Conservation (phyloP, 2,329 filamentous ascomycete genomes). For the Stagonosporopsis tanaceti region DNA sequence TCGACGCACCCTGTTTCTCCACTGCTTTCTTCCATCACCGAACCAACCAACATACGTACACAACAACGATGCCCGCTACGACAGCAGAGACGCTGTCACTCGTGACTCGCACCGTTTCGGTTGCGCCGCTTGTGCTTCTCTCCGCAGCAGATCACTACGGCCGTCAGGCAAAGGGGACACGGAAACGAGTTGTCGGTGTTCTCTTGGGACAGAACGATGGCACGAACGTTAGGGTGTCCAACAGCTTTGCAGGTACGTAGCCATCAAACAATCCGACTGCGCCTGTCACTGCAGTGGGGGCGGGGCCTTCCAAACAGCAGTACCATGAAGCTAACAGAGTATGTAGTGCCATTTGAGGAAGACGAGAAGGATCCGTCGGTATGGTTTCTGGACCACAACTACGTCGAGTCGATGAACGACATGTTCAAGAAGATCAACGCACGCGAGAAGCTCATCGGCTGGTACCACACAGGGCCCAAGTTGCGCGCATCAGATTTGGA, state of each 20-base stretch:
- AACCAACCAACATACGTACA: slow-evolving; percentile 12
- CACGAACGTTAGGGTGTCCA: slow-evolving; percentile 94
- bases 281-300: slow-evolving; percentile 9
- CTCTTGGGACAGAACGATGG: slow-evolving; percentile 95
- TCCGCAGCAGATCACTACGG: slow-evolving; percentile 99
- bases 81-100: slow-evolving; percentile 96
- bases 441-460: slow-evolving; percentile 97
- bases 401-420: slow-evolving; percentile 98
- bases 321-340: slow-evolving; percentile 31
- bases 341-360: slow-evolving; percentile 92
- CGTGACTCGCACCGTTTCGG: slow-evolving; percentile 92
- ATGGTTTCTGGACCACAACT: slow-evolving; percentile 99
- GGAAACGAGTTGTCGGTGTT: slow-evolving; percentile 90
- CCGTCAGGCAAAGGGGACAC: slow-evolving; percentile 86
- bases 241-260: slow-evolving; percentile 91
- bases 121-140: slow-evolving; percentile 96
- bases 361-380: slow-evolving; percentile 98
- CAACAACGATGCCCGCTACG: slow-evolving; percentile 81
- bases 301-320: neutral
- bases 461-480: slow-evolving; percentile 99
- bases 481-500: slow-evolving; percentile 94
- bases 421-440: slow-evolving; percentile 99
- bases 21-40: slow-evolving; percentile 10
- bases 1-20: slow-evolving; percentile 13
- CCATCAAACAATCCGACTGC: slow-evolving; percentile 22